Conservation (phyloP, 768 basidiomycete genomes). For the Suillus clintonianus region DNA sequence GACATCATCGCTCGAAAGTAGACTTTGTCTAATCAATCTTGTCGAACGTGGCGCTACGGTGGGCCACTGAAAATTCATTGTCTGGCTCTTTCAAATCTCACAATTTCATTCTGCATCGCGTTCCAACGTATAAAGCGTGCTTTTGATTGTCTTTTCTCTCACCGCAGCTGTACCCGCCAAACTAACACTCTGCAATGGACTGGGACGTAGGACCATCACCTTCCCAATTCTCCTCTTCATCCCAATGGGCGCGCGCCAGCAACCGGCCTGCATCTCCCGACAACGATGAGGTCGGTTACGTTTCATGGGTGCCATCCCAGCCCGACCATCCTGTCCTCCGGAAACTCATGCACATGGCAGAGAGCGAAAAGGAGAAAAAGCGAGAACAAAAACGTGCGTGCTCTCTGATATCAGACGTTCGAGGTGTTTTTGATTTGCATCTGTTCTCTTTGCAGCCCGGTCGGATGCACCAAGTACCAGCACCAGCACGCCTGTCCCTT, state of each 20-base stretch:
- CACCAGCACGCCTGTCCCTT: not conserved
- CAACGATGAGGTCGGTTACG: not conserved
- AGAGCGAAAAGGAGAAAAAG: not conserved
- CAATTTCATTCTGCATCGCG: not conserved
- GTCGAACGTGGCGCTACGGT: not conserved
- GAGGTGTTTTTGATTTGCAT: not conserved
- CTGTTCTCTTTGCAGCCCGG: not conserved
- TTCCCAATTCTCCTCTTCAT: conserved; percentile 1
- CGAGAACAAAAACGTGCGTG: not conserved
- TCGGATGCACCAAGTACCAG: not conserved
- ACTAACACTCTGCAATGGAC: not conserved
- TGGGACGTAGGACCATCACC: not conserved
- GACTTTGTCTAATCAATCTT: not conserved
- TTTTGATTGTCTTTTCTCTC: not conserved
- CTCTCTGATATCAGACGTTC: not conserved
- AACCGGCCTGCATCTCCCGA: not conserved
- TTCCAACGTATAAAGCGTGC: not conserved
- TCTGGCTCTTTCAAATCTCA: not conserved
- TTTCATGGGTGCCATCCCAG: not conserved
- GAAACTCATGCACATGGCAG: not conserved
- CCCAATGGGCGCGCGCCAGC: not conserved
- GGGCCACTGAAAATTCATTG: not conserved
- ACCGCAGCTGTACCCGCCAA: not conserved
- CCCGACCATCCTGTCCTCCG: not conserved
- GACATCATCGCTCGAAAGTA: too few species aligned